Conservation (phyloP, 768 basidiomycete species). For the Crucibulum laeve region DNA sequence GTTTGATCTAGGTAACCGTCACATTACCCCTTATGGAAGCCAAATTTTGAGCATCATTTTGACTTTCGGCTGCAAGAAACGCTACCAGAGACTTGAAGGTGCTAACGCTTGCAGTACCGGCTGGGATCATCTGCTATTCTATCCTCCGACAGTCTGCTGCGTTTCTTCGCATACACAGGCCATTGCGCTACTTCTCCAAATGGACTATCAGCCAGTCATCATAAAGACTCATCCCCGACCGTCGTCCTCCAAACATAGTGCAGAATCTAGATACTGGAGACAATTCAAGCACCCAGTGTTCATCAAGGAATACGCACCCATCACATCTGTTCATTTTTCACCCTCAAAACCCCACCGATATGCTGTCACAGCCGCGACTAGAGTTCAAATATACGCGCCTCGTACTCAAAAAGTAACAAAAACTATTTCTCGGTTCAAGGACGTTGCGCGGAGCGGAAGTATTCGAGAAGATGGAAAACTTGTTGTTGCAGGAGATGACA, state of each 20-base stretch:
- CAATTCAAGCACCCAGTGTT: conserved; percentile 89
- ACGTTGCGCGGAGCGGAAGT: conserved; percentile 84
- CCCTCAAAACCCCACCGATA: conserved; percentile 86
- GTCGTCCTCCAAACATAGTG: conserved; percentile 52
- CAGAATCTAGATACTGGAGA: conserved; percentile 84
- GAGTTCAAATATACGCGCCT: conserved; percentile 94
- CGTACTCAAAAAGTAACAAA: conserved; percentile 95
- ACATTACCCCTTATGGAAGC: neutral
- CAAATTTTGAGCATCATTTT: neutral
- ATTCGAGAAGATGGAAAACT: conserved; percentile 94
- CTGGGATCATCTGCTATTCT: no score
- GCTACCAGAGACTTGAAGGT: no score
- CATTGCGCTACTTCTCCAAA: conserved; percentile 19
- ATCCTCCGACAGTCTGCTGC: neutral
- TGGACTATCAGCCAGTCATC: conserved; percentile 82
- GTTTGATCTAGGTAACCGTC: no score
- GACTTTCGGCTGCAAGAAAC: no score
- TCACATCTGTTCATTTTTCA: conserved; percentile 92
- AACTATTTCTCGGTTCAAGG: conserved; percentile 96
- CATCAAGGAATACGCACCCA: conserved; percentile 94
- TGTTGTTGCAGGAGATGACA: conserved; percentile 92
- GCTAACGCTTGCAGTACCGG: no score
- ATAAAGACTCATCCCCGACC: conserved; percentile 56
- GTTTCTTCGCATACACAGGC: neutral
- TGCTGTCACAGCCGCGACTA: conserved; percentile 91